phyloP scores from a whole-genome alignment of 1,284 basidiomycete genomes.

The Violaceomyces palustris region DNA sequence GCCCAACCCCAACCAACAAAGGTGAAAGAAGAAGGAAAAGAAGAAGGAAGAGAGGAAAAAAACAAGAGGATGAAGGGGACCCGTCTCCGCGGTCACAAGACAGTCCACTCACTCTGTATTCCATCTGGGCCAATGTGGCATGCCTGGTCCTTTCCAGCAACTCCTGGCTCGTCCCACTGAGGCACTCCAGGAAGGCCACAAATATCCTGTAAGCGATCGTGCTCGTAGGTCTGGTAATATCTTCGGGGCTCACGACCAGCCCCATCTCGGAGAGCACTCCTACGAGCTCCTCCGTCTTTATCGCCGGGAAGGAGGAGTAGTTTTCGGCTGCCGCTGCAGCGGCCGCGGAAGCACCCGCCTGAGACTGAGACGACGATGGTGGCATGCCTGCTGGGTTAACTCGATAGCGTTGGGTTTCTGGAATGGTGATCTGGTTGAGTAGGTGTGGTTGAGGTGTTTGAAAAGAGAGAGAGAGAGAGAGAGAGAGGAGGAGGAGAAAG shows the following conservation, averaged over 20 bases:
- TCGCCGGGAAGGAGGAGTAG: conserved; percentile 45
- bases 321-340: conserved; percentile 10
- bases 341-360: neutral
- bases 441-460: no score
- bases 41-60: no score
- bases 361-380: neutral
- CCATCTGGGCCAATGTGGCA: conserved; percentile 17
- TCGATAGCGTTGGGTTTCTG: no score
- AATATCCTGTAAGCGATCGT: conserved; percentile 36
- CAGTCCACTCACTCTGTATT: conserved; percentile 19
- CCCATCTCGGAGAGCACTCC: conserved; percentile 41
- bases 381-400: no score
- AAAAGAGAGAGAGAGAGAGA: no score
- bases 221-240: conserved; percentile 36
- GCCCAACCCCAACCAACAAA: no score
- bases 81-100: no score
- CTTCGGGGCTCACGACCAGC: conserved; percentile 32
- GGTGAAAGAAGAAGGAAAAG: no score
- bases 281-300: conserved; percentile 40
- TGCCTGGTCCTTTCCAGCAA: conserved; percentile 35
- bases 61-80: neutral
- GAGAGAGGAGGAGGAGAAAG: no score
- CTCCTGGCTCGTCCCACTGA: conserved; percentile 37
- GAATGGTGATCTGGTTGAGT: no score
- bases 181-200: conserved; percentile 41